These are phyloP conservation scores for Talaromyces rugulosus DNA, from an alignment of 2,329 filamentous ascomycete species.

Conservation along the genomic window DNA sequence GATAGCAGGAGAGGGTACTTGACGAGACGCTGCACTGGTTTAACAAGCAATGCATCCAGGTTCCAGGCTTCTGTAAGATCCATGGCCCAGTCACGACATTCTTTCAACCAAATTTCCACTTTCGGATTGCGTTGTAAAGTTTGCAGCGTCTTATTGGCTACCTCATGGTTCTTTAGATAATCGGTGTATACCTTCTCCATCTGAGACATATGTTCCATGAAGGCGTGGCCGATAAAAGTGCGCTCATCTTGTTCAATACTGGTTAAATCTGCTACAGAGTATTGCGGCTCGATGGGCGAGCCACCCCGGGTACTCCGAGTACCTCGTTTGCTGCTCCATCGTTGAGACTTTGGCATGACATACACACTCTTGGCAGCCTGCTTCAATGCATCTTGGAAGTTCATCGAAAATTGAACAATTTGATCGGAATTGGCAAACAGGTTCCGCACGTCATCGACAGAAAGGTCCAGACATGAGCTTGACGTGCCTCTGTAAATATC, in stretches of 20 bases:
- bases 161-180: constrained; percentile 62
- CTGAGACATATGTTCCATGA: constrained; percentile 50
- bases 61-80: constrained; percentile 94
- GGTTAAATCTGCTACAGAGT: constrained; percentile 27
- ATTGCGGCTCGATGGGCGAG: constrained; percentile 26
- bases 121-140: constrained; percentile 51
- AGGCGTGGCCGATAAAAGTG: constrained; percentile 57
- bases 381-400: constrained; percentile 75
- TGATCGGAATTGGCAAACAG: constrained; percentile 93
- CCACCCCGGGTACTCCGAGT: constrained; percentile 35
- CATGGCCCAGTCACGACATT: constrained; percentile 87
- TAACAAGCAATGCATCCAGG: constrained; percentile 91
- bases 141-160: constrained; percentile 59
- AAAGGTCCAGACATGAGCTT: constrained; percentile 73
- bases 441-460: constrained; percentile 76
- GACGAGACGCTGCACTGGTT: constrained; percentile 89
- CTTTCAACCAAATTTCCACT: constrained; percentile 75
- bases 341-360: constrained; percentile 55
- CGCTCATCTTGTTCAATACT: constrained; percentile 55
- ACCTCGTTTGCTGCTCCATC: constrained; percentile 51
- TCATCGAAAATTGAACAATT: constrained; percentile 79
- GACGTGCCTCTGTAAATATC: constrained; percentile 97
- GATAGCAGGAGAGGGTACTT: constrained; percentile 88
- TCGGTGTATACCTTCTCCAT: constrained; percentile 64
- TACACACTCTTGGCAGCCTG: constrained; percentile 76